Percentiles rank a stretch among this genome's conserved stretches.
phyloP scores from a whole-genome alignment of 495 filamentous ascomycete species.

The Acidiella bohemica region DNA sequence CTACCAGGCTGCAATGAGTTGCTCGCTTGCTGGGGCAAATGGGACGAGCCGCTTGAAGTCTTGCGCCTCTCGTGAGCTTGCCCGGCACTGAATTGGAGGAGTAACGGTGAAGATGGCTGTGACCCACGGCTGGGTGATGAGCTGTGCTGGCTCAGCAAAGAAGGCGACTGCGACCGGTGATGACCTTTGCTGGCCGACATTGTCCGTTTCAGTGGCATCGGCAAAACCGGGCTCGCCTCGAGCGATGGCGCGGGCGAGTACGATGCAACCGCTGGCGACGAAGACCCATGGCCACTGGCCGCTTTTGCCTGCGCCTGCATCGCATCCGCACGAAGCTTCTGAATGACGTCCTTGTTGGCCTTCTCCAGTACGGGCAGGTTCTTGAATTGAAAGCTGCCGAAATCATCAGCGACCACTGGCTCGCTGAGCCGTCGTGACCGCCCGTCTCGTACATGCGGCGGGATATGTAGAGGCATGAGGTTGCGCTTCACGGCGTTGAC shows the following conservation, averaged over 20 bases:
- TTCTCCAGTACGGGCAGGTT: slow-evolving; percentile 94
- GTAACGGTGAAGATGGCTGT: slow-evolving; percentile 84
- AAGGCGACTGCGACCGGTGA: slow-evolving; percentile 76
- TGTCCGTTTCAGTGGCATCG: slow-evolving; percentile 68
- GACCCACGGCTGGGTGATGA: slow-evolving; percentile 77
- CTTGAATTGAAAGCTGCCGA: slow-evolving; percentile 93
- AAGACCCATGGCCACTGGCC: neutral
- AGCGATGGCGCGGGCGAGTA: slow-evolving; percentile 46
- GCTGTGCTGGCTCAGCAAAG: slow-evolving; percentile 59
- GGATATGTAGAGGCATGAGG: slow-evolving; percentile 89
- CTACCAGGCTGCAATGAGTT: slow-evolving; percentile 57
- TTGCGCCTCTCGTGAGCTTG: slow-evolving; percentile 56
- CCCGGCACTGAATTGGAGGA: slow-evolving; percentile 87
- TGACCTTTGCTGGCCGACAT: slow-evolving; percentile 62
- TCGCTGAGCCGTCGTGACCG: slow-evolving; percentile 83
- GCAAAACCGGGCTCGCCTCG: slow-evolving; percentile 73
- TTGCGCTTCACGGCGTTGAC: slow-evolving; percentile 73
- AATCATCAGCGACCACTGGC: slow-evolving; percentile 77
- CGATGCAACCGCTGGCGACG: slow-evolving; percentile 26
- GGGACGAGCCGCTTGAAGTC: slow-evolving; percentile 78
- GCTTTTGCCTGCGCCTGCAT: slow-evolving; percentile 32
- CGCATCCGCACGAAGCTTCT: slow-evolving; percentile 79
- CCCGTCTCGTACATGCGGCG: slow-evolving; percentile 82
- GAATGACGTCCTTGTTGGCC: slow-evolving; percentile 96
- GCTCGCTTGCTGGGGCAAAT: slow-evolving; percentile 63